Evolutionary conservation across 306 rosid species (phyloP).

Genomic region (Castanospermum australe): DNA sequence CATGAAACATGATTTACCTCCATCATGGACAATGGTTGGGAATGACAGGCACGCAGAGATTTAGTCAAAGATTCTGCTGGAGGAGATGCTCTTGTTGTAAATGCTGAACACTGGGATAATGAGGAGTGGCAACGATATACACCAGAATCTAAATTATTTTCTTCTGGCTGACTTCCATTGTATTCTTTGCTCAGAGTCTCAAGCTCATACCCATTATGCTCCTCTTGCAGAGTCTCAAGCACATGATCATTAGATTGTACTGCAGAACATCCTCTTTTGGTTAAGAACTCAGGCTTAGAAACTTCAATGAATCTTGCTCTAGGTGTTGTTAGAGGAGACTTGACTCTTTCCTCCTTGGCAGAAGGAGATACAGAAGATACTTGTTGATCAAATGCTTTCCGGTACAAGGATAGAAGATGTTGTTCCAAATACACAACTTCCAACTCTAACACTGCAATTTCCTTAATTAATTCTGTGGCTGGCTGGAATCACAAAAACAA

Average conservation of each 20-base stretch:
- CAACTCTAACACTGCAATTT: constrained; percentile 82
- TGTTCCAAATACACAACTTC: constrained; percentile 94
- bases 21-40: constrained; percentile 82
- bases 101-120: constrained; percentile 57
- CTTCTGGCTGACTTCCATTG: constrained; percentile 44
- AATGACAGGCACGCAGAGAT: constrained; percentile 67
- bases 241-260: constrained; percentile 44
- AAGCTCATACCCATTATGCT: constrained; percentile 28
- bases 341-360: constrained; percentile 43
- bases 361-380: constrained; percentile 40
- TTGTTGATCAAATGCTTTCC: constrained; percentile 83
- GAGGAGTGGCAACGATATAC: constrained; percentile 81
- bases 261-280: constrained; percentile 45
- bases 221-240: constrained; percentile 36
- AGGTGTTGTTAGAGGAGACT: constrained; percentile 49
- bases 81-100: constrained; percentile 47
- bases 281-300: constrained; percentile 35
- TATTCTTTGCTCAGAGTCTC: constrained; percentile 40
- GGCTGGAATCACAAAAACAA: constrained; percentile 56
- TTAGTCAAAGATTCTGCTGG: constrained; percentile 49
- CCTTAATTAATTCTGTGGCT: constrained; percentile 76
- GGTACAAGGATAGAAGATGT: constrained; percentile 84
- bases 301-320: constrained; percentile 36
- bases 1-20: constrained; percentile 56
- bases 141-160: constrained; percentile 51